These are phyloP conservation scores for Phytophthora brassicae DNA, from an alignment of 352 stramenopile species.

Conservation along the genomic window DNA sequence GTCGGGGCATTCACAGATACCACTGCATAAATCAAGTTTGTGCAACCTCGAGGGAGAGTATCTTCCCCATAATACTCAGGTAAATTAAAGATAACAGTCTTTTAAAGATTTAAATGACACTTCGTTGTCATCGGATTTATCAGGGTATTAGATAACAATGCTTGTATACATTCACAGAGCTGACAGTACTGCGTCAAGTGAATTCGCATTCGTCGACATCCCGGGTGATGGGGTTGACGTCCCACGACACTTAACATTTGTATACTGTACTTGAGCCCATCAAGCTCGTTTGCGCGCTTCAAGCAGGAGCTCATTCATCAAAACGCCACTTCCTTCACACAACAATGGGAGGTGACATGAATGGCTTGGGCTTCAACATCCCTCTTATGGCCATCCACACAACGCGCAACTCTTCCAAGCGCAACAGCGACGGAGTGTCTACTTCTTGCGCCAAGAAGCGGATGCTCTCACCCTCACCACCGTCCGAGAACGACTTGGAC, in stretches of 20 bases:
- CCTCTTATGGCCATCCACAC: constrained; percentile 22
- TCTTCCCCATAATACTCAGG: neutral
- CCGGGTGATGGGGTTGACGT: constrained; percentile 18
- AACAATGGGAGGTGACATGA: constrained; percentile 8
- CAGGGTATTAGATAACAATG: neutral
- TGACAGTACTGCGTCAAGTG: neutral
- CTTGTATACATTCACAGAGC: neutral
- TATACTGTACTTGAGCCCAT: too few species aligned
- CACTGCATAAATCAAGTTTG: too few species aligned
- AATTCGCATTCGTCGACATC: constrained; percentile 21
- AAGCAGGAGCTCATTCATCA: constrained; percentile 23
- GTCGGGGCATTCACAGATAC: constrained; percentile 15
- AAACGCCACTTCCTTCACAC: constrained; percentile 11
- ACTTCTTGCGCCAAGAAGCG: constrained; percentile 50
- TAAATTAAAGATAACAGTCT: neutral
- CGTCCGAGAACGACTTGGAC: constrained; percentile 29
- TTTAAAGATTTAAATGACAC: neutral
- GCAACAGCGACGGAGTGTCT: constrained; percentile 12
- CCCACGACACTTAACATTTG: neutral
- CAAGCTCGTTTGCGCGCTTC: constrained; percentile 19
- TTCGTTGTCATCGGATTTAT: neutral
- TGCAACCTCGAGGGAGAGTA: too few species aligned
- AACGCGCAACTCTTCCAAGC: constrained; percentile 7
- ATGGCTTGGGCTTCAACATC: constrained; percentile 33
- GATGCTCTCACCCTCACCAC: constrained; percentile 39